Evolutionary conservation across 345 rosid genomes (phyloP), one percentile per base, ranked within the genome.

Genomic region (Kandelia obovata): DNA sequence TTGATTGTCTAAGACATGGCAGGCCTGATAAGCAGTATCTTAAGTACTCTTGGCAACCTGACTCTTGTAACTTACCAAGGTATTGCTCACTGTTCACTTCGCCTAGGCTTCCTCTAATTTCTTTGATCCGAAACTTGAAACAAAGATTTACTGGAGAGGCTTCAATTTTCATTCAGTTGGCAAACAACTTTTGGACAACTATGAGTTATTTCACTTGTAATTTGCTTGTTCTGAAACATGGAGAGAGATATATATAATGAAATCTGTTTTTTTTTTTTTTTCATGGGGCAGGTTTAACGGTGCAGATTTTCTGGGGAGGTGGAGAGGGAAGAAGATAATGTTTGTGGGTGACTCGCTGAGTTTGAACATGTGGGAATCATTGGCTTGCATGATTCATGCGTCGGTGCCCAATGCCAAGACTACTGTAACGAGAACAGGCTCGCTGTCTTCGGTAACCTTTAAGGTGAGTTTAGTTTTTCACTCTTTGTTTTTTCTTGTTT

Each of bases 311-410:
- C 62, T 93, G 80, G 75, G 61, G 69, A 93, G 74, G 76, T 88
- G 86, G 85, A 82, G 84, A 75, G 97, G 98, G 75, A 94, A 89
- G 72, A 89, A 87, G 81, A 83, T 94, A 64, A 94, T 94, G 98
- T 94, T 94, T 64, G 98, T 94, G 55, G 98, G 98, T 31, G 98
- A 94, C 91, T 94, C 98, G 71, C 85, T 94, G 95, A 94, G 98
- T 81, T 75, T 91, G 52, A 94, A 94, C 85, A 94, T 94, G 98
- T 94, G 96, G 95, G 96, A 94, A 80, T 94, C 98, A 64, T 58
- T 94, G 73, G 79, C 81, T 5, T 94, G 98, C 80, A 89, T 94
- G 98, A 80, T 94, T 60, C 96, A 91, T 72, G 88, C 95, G 82
- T 88, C 98, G 85, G 89, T 89, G 82, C 96, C 98, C 20, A 62